Base-by-base conservation (phyloP, 140 eudicot species). In the Flaveria floridana region DNA sequence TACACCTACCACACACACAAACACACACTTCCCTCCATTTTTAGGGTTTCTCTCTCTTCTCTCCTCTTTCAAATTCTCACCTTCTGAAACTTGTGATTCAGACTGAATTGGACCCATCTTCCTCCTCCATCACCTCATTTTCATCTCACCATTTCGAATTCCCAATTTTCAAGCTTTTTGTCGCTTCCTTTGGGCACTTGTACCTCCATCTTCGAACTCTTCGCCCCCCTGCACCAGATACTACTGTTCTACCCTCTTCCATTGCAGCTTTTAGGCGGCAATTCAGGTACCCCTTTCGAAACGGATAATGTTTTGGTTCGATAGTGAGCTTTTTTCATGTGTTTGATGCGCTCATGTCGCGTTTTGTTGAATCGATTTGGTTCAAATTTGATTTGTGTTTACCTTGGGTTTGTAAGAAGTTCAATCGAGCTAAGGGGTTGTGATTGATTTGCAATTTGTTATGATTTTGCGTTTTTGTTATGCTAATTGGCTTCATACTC, bases 1-100 rank as follows among this genome's bases (percentile, higher is more conserved):
- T 78, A 77, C 84, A 87, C 92, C 92, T 78, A 84, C 86, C 87
- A 53, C 75, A 19, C 14, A 42, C 58, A 66, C 68, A 71, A 79
- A 28, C 58, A 66, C 30, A 65, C 65, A 71, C 81, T 58, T 71
- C 16, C 73, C 23, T 56, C 48, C 57, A 12, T 44, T 44, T 44
- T 44, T 44, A 44, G 50, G 50, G 50, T 44, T 44, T 44, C 50
- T 44, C 76, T 73, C 65, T 58, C 26, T 67, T 57, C 61, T 62
- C 66, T n/a, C 74, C 26, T 76, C 68, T 71, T 65, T 56, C 75
- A 65, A 70, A 63, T 74, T 63, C 68, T 65, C 12, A 7, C 53
- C 30, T 34, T 34, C 41, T 34, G 41, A 34, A 34, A 34, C 57
- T 61, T 59, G 57, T 57, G 48, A 62, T 62, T 62, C 20, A 62